These are phyloP conservation scores for Malassezia equina DNA, from an alignment of 1,284 basidiomycete species.

Conservation along the genomic window DNA sequence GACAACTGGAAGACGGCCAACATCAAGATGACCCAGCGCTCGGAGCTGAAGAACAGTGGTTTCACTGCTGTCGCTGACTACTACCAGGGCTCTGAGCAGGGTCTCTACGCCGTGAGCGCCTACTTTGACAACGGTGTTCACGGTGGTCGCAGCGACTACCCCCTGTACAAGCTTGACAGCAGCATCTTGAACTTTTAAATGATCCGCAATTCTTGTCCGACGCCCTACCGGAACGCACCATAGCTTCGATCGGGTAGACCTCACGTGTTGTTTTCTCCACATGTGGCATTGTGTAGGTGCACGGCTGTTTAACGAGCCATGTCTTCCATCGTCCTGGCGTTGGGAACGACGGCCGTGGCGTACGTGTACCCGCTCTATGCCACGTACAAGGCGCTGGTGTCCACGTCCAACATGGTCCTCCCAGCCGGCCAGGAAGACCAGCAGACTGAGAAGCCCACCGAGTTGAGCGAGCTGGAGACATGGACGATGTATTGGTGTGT, in stretches of 20 bases:
- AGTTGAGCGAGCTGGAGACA: constrained; percentile 35
- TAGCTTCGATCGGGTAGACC: neutral
- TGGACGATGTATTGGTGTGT: constrained; percentile 45
- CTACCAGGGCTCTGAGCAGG: constrained; percentile 26
- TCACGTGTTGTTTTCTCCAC: neutral
- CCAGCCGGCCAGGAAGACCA: neutral
- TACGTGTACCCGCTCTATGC: constrained; percentile 18
- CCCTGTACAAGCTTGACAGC: constrained; percentile 23
- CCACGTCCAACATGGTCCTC: neutral
- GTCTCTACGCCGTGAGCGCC: constrained; percentile 37
- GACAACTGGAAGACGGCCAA: constrained; percentile 33
- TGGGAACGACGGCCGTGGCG: neutral
- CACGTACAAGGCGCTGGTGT: constrained; percentile 10
- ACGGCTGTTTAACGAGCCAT: neutral
- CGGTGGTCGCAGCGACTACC: constrained; percentile 29
- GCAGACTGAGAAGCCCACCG: constrained; percentile 10
- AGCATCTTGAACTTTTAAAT: constrained; percentile 16
- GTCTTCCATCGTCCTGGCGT: constrained; percentile 1
- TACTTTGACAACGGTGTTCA: constrained; percentile 40
- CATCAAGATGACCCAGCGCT: constrained; percentile 21
- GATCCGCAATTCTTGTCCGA: neutral
- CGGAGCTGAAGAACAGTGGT: constrained; percentile 31
- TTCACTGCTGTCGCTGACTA: constrained; percentile 37
- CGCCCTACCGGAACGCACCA: neutral
- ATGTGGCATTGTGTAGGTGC: neutral